Percentiles rank a stretch among this genome's conserved stretches.
Conservation (phyloP, 2,329 filamentous ascomycete species). For the Paramyrothecium roridum region DNA sequence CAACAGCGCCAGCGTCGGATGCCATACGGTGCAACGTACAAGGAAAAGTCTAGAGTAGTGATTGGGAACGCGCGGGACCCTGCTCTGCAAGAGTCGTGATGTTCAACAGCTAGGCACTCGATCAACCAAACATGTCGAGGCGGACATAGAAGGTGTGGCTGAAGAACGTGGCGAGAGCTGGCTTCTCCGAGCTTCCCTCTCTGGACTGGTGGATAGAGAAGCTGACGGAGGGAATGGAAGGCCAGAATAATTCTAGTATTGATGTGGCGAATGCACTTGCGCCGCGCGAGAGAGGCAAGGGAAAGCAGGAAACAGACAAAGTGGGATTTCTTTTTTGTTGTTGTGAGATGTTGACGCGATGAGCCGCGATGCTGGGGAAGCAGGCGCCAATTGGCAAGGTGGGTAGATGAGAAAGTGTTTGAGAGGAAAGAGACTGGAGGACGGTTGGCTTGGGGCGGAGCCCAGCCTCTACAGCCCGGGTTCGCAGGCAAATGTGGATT, state of each 20-base stretch:
- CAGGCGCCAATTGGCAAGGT: no score
- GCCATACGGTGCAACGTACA: constrained; percentile 38
- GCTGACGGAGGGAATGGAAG: constrained; percentile 6
- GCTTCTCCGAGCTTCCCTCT: background rate
- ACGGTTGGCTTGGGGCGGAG: no score
- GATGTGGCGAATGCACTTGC: background rate
- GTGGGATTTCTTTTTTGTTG: background rate
- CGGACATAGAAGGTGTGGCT: constrained; percentile 36
- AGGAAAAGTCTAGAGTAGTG: constrained; percentile 1
- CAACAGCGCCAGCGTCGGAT: constrained; percentile 49
- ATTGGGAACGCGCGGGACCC: constrained; percentile 8
- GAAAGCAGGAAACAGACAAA: background rate
- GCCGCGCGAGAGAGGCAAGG: background rate
- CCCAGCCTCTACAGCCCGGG: no score
- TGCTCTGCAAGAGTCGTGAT: constrained; percentile 18
- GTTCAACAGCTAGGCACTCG: constrained; percentile 14
- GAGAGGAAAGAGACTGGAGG: no score
- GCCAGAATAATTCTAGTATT: background rate
- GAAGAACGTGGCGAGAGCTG: constrained; percentile 42
- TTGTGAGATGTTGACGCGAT: background rate
- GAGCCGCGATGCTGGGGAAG: no score
- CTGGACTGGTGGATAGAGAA: constrained; percentile 3
- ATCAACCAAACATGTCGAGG: constrained; percentile 32
- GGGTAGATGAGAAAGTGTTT: no score
- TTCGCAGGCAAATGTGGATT: no score